phyloP scores from a whole-genome alignment of 192 early-diverging fungal species.

The Coemansia sp. region DNA sequence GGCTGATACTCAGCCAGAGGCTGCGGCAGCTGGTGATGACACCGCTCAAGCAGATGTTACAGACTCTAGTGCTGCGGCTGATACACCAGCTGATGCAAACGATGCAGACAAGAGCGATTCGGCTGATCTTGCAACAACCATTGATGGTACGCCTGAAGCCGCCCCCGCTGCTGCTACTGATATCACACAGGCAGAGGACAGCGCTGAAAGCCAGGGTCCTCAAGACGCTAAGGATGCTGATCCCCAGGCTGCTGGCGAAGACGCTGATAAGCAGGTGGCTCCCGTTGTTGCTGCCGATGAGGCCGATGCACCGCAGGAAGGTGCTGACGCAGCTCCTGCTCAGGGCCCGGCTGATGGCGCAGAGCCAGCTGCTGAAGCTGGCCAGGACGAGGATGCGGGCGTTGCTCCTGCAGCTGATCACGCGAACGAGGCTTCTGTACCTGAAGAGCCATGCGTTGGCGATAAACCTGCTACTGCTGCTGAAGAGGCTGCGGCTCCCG shows the following conservation, averaged over 20 bases:
- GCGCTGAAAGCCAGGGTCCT: constrained; percentile 4
- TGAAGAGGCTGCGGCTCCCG: constrained; percentile 2
- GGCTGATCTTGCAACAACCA: not conserved
- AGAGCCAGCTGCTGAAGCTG: constrained; percentile 9
- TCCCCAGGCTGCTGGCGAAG: constrained; percentile 9
- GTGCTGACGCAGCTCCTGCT: not conserved
- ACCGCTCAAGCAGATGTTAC: not conserved
- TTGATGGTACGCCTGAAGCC: constrained; percentile 8
- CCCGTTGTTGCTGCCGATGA: constrained; percentile 1
- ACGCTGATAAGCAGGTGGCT: constrained; percentile 3
- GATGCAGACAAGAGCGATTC: constrained; percentile 6
- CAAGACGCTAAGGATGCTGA: constrained; percentile 9
- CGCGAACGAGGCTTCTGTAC: constrained; percentile 7
- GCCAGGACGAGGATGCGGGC: not conserved
- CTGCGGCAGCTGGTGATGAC: not conserved
- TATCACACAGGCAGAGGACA: constrained; percentile 10
- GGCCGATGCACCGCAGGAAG: constrained; percentile 2
- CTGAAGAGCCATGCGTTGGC: constrained; percentile 1
- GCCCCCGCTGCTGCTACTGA: not conserved
- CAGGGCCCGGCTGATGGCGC: constrained; percentile 6
- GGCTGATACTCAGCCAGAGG: not conserved
- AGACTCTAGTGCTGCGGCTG: not conserved
- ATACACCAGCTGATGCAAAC: constrained; percentile 7
- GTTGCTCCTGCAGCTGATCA: constrained; percentile 8
- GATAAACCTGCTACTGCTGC: constrained; percentile 16